These are phyloP conservation scores for Metrosideros polymorpha DNA, from an alignment of 441 rosid species.

Conservation along the genomic window DNA sequence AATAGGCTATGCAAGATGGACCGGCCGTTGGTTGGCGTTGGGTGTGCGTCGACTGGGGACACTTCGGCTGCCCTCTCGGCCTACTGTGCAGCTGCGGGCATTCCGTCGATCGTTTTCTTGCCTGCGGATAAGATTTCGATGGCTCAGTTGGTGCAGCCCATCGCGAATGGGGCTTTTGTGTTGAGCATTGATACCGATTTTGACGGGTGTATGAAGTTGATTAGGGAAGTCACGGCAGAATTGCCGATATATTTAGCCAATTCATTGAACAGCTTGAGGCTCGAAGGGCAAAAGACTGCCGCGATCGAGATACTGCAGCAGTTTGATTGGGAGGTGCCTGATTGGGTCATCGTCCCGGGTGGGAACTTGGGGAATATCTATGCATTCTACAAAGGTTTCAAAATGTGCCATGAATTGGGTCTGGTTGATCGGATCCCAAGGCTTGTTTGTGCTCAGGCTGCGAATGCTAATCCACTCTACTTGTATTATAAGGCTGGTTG, in stretches of 20 bases:
- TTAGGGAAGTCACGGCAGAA: conserved; percentile 55
- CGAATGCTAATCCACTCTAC: conserved; percentile 63
- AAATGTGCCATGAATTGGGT: conserved; percentile 60
- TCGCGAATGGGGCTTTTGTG: conserved; percentile 67
- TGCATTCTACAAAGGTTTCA: conserved; percentile 70
- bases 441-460: conserved; percentile 59
- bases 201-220: conserved; percentile 66
- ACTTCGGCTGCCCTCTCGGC: conserved; percentile 70
- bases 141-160: conserved; percentile 72
- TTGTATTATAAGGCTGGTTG: conserved; percentile 43
- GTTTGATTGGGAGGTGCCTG: conserved; percentile 60
- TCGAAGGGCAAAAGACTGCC: conserved; percentile 66
- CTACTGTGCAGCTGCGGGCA: conserved; percentile 61
- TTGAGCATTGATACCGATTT: conserved; percentile 62
- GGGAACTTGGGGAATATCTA: conserved; percentile 64
- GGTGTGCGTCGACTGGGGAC: conserved; percentile 69
- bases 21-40: conserved; percentile 52
- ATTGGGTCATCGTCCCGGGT: conserved; percentile 72
- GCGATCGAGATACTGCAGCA: conserved; percentile 67
- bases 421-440: conserved; percentile 54
- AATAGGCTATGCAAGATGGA: conserved; percentile 49
- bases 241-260: conserved; percentile 54
- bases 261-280: conserved; percentile 45
- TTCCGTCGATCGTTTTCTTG: conserved; percentile 57
- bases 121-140: conserved; percentile 65